Percentiles rank a stretch among this genome's conserved stretches.
Conservation (phyloP, 495 filamentous ascomycete species). For the Letharia columbiana region DNA sequence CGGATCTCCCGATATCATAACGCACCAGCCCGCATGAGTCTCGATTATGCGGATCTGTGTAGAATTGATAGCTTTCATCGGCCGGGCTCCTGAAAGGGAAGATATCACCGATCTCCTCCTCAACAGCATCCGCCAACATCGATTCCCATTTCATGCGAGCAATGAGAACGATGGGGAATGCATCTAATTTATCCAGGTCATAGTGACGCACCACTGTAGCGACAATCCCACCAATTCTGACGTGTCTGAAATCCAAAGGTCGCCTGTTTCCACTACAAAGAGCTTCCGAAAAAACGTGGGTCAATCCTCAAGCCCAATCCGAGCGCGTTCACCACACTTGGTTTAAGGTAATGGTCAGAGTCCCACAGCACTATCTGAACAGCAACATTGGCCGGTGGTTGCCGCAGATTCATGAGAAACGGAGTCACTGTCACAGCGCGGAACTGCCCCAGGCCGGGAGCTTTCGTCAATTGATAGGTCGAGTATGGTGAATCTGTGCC, state of each 20-base stretch:
- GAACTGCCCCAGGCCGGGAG: not conserved
- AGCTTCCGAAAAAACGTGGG: not conserved
- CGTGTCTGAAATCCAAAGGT: not conserved
- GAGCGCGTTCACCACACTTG: not conserved
- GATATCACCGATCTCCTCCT: not conserved
- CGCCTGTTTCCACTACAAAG: not conserved
- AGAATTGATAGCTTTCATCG: not conserved
- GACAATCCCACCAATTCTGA: not conserved
- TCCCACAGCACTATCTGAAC: not conserved
- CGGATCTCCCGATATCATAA: not conserved
- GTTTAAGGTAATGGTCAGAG: not conserved
- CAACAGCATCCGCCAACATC: not conserved
- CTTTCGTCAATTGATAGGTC: not conserved
- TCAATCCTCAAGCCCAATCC: not conserved
- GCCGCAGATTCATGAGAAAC: not conserved
- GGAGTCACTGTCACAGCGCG: not conserved
- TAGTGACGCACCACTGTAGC: not conserved
- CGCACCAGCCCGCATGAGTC: no score
- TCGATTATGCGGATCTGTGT: not conserved
- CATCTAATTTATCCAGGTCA: not conserved
- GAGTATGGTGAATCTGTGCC: not conserved
- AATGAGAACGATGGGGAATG: not conserved
- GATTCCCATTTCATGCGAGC: not conserved
- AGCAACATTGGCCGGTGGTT: not conserved
- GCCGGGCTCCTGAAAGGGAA: not conserved